Conservation (phyloP, 352 stramenopile genomes). For the Phytophthora boehmeriae region DNA sequence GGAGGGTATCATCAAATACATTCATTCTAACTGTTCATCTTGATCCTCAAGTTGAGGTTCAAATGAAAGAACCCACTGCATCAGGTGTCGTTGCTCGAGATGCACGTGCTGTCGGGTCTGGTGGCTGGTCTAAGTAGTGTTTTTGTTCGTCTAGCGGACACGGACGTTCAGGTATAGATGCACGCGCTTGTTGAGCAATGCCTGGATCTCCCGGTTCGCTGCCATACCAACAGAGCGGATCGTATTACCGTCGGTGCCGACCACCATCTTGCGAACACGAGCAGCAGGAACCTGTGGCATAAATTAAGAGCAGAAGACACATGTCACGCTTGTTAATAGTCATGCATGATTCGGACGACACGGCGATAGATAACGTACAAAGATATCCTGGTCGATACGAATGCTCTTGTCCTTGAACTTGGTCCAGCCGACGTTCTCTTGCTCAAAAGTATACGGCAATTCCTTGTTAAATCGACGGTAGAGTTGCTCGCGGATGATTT, state of each 20-base stretch:
- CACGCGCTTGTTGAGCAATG: conserved; percentile 68
- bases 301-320: conserved; percentile 36
- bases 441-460: conserved; percentile 81
- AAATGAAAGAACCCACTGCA: no score
- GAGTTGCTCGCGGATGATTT: conserved; percentile 91
- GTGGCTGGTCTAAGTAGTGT: background rate
- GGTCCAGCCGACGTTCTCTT: conserved; percentile 88
- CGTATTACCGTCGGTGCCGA: conserved; percentile 80
- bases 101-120: no score
- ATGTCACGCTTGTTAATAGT: background rate
- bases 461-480: conserved; percentile 90
- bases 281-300: conserved; percentile 65
- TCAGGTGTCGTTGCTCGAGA: no score
- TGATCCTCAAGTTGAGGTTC: no score
- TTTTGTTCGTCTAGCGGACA: conserved; percentile 43
- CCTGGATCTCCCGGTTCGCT: conserved; percentile 78
- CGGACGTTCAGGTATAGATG: conserved; percentile 89
- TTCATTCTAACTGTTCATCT: no score
- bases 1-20: no score
- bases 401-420: conserved; percentile 87
- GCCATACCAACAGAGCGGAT: conserved; percentile 77
- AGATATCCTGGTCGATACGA: conserved; percentile 89
- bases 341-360: background rate
- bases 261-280: conserved; percentile 80
- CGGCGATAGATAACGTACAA: conserved; percentile 53